A percentile compares a stretch with the other conserved stretches of the same genome.
phyloP scores from a whole-genome alignment of 2,329 filamentous ascomycete genomes.

The Parascedosporium putredinis region DNA sequence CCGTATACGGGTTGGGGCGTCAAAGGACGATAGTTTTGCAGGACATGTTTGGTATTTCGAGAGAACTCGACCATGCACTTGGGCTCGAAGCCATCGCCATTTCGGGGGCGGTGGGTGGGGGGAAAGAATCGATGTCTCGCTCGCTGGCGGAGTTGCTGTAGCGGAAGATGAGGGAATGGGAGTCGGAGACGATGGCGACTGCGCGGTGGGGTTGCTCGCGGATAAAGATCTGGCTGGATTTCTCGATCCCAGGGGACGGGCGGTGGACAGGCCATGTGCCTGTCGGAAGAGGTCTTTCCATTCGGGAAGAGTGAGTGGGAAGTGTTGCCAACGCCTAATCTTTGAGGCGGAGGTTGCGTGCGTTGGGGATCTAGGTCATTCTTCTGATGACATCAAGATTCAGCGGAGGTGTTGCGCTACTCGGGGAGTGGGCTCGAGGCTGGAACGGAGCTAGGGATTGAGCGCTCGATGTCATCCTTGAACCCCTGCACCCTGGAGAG shows the following conservation, averaged over 20 bases:
- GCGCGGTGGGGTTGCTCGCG: conserved; percentile 80
- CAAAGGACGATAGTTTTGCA: conserved; percentile 67
- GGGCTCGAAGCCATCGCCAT: conserved; percentile 35
- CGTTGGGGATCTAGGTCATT: no score
- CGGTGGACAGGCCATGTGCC: conserved; percentile 7
- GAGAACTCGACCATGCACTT: conserved; percentile 86
- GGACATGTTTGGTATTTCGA: conserved; percentile 49
- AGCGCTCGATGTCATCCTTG: background rate
- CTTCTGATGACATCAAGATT: background rate
- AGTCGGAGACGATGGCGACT: conserved; percentile 71
- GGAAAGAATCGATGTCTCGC: conserved; percentile 48
- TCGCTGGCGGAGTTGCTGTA: conserved; percentile 60
- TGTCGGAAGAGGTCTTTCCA: conserved; percentile 11
- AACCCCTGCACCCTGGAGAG: no score
- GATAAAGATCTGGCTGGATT: conserved; percentile 69
- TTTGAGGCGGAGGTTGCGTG: background rate
- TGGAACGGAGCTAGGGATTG: background rate
- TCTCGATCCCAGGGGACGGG: conserved; percentile 36
- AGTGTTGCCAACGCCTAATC: background rate
- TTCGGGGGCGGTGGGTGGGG: conserved; percentile 28
- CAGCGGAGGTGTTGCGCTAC: background rate
- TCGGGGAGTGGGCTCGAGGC: background rate
- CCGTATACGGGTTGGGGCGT: conserved; percentile 68
- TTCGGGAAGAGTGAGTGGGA: no score
- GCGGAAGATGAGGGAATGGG: conserved; percentile 75